These are phyloP conservation scores for Suillus placidus DNA, from an alignment of 768 basidiomycete genomes.

Conservation along the genomic window DNA sequence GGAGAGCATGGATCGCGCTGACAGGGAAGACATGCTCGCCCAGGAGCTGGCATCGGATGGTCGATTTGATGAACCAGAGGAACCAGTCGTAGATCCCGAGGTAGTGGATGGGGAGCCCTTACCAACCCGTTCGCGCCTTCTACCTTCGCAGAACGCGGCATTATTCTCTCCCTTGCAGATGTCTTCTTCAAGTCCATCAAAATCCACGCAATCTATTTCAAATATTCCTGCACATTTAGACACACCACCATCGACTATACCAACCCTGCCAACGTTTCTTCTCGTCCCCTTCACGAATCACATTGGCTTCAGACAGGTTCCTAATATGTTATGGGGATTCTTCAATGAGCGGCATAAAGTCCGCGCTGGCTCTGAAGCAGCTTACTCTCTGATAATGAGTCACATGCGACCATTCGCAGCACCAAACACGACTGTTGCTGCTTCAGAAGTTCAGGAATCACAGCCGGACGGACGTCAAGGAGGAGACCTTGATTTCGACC, in stretches of 20 bases:
- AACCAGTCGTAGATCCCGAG: slow-evolving; percentile 27
- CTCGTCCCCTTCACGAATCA: slow-evolving; percentile 75
- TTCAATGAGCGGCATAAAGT: slow-evolving; percentile 89
- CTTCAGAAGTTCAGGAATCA: slow-evolving; percentile 16
- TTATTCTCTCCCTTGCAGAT: slow-evolving; percentile 36
- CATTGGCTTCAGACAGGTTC: slow-evolving; percentile 82
- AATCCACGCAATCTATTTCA: slow-evolving; percentile 23
- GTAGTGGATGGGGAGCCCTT: slow-evolving; percentile 42
- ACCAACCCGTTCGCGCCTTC: slow-evolving; percentile 43
- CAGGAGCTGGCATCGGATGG: slow-evolving; percentile 70
- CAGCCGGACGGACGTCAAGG: slow-evolving; percentile 20
- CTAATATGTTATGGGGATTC: slow-evolving; percentile 88
- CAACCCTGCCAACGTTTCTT: slow-evolving; percentile 77
- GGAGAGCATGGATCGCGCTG: slow-evolving; percentile 64
- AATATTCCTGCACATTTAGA: slow-evolving; percentile 39
- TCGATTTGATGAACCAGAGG: slow-evolving; percentile 71
- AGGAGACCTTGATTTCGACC: slow-evolving; percentile 78
- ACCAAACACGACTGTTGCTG: slow-evolving; percentile 24
- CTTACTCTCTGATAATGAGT: slow-evolving; percentile 68
- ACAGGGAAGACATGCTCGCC: slow-evolving; percentile 72
- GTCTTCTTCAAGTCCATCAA: slow-evolving; percentile 17
- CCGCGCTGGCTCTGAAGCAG: slow-evolving; percentile 79
- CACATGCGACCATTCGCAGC: slow-evolving; percentile 62
- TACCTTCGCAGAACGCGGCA: slow-evolving; percentile 35
- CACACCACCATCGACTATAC: slow-evolving; percentile 57